Evolutionary conservation across 208 protist species (phyloP), one percentile per base, ranked within the genome.

Genomic region (Borovskyia barvae): DNA sequence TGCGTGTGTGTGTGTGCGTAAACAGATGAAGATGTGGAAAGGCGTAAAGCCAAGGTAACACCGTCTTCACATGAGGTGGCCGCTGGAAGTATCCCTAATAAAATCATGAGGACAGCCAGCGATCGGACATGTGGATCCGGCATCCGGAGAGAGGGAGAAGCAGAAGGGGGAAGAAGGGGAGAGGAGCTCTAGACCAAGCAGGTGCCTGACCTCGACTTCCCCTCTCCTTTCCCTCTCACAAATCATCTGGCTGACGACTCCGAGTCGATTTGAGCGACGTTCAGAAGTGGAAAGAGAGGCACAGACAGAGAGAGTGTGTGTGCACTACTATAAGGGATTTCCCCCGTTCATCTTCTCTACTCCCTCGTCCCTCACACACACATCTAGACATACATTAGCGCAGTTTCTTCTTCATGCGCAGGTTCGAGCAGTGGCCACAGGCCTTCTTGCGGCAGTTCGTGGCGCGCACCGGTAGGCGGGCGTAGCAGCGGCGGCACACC

Each of bases 391-490:
- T 25, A 19, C 3, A 22, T 25, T 50, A 50, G 14, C 25, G 45
- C 20, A 50, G 45, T 92, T 99, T 99, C 98, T 99, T 99, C 98
- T 99, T 99, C 76, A 94, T 88, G 80, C 99, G 96, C 15, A 99
- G 90, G 77, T 99, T 82, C 75, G 88, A 99, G 83, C 82, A 97
- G 94, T 99, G 98, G 53, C 98, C 98, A 79, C 98, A 99, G 79
- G 98, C 98, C 94, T 99, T 99, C 94, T 99, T 99, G 72, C 98
- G 85, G 97, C 98, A 99, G 93, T 99, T 99, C 32, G 76, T 93
- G 37, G 98, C 98, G 59, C 98, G 97, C 33, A 95, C 82, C 53
- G 96, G 97, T 32, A 99, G 94, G 71, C 98, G 92, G 54, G 98
- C 97, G 63, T 74, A 50, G 25, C 45, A 50, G 25, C 25, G 45